Evolutionary conservation across 192 early-diverging fungal species (phyloP).

Genomic region (Linnemannia zychae): DNA sequence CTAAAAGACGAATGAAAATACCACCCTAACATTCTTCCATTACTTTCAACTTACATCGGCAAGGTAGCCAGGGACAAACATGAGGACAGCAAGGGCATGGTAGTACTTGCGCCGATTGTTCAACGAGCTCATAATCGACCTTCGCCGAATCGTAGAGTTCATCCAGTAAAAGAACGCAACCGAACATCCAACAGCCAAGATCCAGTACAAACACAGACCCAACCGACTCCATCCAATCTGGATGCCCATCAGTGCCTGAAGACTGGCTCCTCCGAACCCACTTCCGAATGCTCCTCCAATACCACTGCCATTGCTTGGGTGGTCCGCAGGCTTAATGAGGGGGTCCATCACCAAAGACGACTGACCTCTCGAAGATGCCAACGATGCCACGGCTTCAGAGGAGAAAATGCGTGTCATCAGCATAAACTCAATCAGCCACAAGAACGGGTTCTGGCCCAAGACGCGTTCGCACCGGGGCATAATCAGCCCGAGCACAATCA

Average conservation of each 20-base stretch:
- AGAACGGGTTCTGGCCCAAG: slow-evolving; percentile 73
- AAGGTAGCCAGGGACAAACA: slow-evolving; percentile 89
- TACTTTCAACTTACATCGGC: slow-evolving; percentile 66
- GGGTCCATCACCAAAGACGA: not conserved
- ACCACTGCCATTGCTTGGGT: not conserved
- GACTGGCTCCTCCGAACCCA: not conserved
- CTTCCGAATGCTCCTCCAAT: slow-evolving; percentile 1
- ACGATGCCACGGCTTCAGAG: not conserved
- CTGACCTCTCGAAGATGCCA: not conserved
- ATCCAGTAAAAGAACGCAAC: slow-evolving; percentile 55
- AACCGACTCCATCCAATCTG: slow-evolving; percentile 51
- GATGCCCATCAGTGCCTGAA: slow-evolving; percentile 34
- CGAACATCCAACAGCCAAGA: slow-evolving; percentile 44
- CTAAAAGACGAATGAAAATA: slow-evolving; percentile 14
- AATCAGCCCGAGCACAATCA: slow-evolving; percentile 66
- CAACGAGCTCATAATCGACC: slow-evolving; percentile 60
- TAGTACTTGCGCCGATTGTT: slow-evolving; percentile 89
- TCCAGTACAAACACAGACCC: slow-evolving; percentile 53
- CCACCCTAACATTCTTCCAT: not conserved
- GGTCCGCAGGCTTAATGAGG: not conserved
- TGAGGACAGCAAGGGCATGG: slow-evolving; percentile 83
- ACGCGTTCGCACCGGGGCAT: slow-evolving; percentile 65
- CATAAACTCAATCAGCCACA: slow-evolving; percentile 69
- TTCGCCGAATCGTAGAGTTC: slow-evolving; percentile 37
- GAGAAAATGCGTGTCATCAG: slow-evolving; percentile 34